Evolutionary conservation across 306 rosid genomes (phyloP), one percentile per base, ranked within the genome.

Genomic region (Cyamopsis tetragonoloba): DNA sequence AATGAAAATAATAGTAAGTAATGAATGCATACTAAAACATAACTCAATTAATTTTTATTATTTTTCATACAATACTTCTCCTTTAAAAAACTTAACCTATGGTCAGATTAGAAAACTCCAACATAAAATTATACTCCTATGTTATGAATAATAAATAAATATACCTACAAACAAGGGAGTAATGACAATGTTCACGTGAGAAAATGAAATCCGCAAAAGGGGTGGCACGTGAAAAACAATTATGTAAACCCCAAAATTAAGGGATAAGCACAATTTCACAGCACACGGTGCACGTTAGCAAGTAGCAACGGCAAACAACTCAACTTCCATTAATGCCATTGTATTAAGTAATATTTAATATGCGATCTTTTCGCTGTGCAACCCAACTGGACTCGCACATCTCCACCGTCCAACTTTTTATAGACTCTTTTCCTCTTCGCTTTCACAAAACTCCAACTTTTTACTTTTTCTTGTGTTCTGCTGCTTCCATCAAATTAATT

Each of bases 201-300:
- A 8, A 10, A 31, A 64, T 24, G 11, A 17, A 2, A 26, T 27
- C 7, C 7, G 12, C 1, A 4, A 0, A 31, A 26, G 15, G 23
- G 30, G 44, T 35, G 31, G 63, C 71, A 54, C 41, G 62, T 34
- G 66, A 58, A 19, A 71, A 63, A 12, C 49, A 64, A 63, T 46
- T n/a, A n/a, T n/a, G 54, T 7, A n/a, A 64, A 54, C n/a, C 72
- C 78, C 38, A 8, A 73, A 64, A 38, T 42, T 30, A 20, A 54
- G 66, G 72, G 32, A 73, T 44, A 24, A 53, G 1, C 67, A 70
- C 75, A 48, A 30, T 30, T 63, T 62, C 78, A 13, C 57, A 9
- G 15, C 39, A 13, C 72, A 30, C 37, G 32, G 17, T 41, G 10
- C 3, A n/a, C n/a, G n/a, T n/a, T n/a, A n/a, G n/a, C n/a, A n/a